phyloP scores from a whole-genome alignment of 306 rosid genomes.

The Clitoria ternatea region DNA sequence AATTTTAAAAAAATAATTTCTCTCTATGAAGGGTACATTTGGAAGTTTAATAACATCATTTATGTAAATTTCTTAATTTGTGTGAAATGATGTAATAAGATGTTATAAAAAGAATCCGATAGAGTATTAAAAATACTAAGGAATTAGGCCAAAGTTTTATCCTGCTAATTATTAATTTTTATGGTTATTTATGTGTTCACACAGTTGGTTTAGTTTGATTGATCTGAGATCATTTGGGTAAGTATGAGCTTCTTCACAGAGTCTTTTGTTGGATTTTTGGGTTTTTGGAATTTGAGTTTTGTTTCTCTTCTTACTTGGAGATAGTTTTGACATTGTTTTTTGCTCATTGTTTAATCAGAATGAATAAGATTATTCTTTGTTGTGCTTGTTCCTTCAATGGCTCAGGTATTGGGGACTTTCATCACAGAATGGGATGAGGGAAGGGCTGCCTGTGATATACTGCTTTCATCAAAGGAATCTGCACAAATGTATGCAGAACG shows the following conservation, averaged over 20 bases:
- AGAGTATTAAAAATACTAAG: too few relatives aligned
- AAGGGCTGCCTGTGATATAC: slow-evolving; percentile 39
- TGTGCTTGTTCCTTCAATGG: slow-evolving; percentile 11
- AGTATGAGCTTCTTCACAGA: not conserved
- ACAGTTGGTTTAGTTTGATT: not conserved
- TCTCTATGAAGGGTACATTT: too few relatives aligned
- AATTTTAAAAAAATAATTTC: too few relatives aligned
- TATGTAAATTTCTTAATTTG: too few relatives aligned
- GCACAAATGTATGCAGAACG: slow-evolving; percentile 80
- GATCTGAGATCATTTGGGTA: not conserved
- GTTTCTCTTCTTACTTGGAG: not conserved
- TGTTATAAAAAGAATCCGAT: too few relatives aligned
- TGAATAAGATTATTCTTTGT: not conserved
- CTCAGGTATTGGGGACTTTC: slow-evolving; percentile 91
- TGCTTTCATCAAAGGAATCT: slow-evolving; percentile 68
- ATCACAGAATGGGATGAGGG: slow-evolving; percentile 85
- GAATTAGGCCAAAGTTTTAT: too few relatives aligned
- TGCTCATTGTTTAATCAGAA: slow-evolving; percentile 6
- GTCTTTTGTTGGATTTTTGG: not conserved
- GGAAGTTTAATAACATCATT: too few relatives aligned
- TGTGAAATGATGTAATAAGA: too few relatives aligned
- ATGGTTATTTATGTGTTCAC: not conserved
- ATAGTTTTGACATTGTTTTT: not conserved
- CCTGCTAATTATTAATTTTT: not conserved
- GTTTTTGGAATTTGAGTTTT: not conserved